Percentiles rank a stretch among this genome's conserved stretches.
These are phyloP conservation scores for Nicotiana sylvestris DNA, from an alignment of 257 asterid genomes.

Conservation along the genomic window DNA sequence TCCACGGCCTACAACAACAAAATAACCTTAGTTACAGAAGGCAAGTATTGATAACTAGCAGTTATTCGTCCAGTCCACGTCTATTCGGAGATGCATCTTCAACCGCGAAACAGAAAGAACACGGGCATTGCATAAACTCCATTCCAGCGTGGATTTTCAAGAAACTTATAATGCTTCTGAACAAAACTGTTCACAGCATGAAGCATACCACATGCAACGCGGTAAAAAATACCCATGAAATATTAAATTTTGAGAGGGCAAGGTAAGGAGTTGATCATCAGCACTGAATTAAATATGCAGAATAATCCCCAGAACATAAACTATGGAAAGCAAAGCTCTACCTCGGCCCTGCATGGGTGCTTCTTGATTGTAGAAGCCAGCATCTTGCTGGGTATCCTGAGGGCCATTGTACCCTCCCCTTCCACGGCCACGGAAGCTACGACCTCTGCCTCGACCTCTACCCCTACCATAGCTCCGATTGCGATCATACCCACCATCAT, in stretches of 20 bases:
- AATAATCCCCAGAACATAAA: background rate
- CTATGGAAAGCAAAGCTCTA: conserved; percentile 16
- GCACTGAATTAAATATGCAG: background rate
- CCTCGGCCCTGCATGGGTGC: conserved; percentile 48
- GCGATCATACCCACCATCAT: conserved; percentile 76
- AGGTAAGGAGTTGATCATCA: background rate
- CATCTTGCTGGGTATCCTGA: conserved; percentile 48
- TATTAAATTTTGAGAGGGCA: background rate
- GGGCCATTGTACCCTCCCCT: conserved; percentile 73
- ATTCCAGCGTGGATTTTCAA: background rate
- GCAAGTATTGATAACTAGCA: background rate
- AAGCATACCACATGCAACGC: background rate
- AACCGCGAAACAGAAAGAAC: background rate
- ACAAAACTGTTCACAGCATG: background rate
- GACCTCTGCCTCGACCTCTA: conserved; percentile 86
- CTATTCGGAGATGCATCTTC: background rate
- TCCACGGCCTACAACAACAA: conserved; percentile 61
- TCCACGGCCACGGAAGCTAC: conserved; percentile 72
- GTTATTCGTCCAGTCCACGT: background rate
- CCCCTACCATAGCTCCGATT: conserved; percentile 62
- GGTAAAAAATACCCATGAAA: background rate
- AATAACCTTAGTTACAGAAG: background rate
- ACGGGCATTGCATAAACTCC: background rate
- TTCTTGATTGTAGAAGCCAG: conserved; percentile 65
- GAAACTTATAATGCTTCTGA: background rate